A percentile compares a stretch with the other conserved stretches of the same genome.
These are phyloP conservation scores for Mycosphaerella arachidis DNA, from an alignment of 2,329 filamentous ascomycete species.

Conservation along the genomic window DNA sequence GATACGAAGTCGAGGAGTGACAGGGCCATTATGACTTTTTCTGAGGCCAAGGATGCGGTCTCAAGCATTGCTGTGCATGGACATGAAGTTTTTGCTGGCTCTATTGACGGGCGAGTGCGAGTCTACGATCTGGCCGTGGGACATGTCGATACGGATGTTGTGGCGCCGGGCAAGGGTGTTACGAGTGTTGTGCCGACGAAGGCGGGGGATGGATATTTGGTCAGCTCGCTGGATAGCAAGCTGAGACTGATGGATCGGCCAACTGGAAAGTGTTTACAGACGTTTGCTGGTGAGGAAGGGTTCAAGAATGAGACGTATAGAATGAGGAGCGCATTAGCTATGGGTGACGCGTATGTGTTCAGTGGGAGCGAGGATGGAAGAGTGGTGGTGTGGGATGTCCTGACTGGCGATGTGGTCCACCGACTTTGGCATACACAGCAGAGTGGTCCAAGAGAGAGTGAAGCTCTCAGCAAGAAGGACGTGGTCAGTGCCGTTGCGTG, in stretches of 20 bases:
- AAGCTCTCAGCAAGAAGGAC: conserved; percentile 38
- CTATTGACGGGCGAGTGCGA: conserved; percentile 78
- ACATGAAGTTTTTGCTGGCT: conserved; percentile 62
- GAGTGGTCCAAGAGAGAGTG: conserved; percentile 19
- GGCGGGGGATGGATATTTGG: conserved; percentile 70
- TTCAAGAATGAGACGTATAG: conserved; percentile 64
- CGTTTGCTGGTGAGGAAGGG: conserved; percentile 52
- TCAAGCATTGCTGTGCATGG: conserved; percentile 41
- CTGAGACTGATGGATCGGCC: conserved; percentile 76
- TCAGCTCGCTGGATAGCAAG: conserved; percentile 69
- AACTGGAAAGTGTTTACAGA: conserved; percentile 67
- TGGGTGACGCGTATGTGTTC: conserved; percentile 71
- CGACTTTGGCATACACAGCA: conserved; percentile 48
- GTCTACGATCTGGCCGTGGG: conserved; percentile 81
- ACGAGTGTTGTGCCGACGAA: conserved; percentile 68
- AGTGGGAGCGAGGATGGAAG: conserved; percentile 75
- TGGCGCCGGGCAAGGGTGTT: conserved; percentile 52
- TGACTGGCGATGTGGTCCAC: conserved; percentile 65
- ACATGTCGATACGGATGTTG: conserved; percentile 62
- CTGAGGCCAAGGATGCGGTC: conserved; percentile 69
- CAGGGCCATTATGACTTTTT: conserved; percentile 67
- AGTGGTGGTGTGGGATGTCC: conserved; percentile 77
- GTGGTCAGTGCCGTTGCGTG: conserved; percentile 48
- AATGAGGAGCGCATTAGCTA: conserved; percentile 70
- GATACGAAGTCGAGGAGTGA: conserved; percentile 54